Evolutionary conservation across 306 rosid species (phyloP).

Genomic region (Myrica gale): DNA sequence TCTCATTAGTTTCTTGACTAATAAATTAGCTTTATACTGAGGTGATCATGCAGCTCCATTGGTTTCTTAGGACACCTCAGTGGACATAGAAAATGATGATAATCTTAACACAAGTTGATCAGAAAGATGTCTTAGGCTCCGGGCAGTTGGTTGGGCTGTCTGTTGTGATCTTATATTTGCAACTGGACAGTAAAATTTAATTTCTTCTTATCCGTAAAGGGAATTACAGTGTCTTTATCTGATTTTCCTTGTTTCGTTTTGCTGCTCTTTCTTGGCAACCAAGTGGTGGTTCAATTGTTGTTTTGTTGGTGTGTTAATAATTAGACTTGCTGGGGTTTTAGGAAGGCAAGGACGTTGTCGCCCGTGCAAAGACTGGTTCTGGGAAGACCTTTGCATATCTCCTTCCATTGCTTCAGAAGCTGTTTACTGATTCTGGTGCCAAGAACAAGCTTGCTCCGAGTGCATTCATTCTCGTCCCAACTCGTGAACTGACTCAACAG

Average conservation of each 20-base stretch:
- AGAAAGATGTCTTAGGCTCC: neutral
- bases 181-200: neutral
- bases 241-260: neutral
- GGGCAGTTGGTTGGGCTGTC: neutral
- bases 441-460: slow-evolving; percentile 68
- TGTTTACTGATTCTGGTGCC: slow-evolving; percentile 45
- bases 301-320: neutral
- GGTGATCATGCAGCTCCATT: neutral
- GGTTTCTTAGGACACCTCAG: neutral
- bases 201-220: neutral
- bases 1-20: neutral
- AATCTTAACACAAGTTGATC: neutral
- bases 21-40: neutral
- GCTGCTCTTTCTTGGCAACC: slow-evolving; percentile 1
- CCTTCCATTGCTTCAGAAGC: slow-evolving; percentile 86
- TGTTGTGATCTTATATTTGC: neutral
- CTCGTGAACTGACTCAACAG: slow-evolving; percentile 83
- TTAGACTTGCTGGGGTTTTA: slow-evolving; percentile 23
- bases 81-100: neutral
- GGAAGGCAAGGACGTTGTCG: slow-evolving; percentile 96
- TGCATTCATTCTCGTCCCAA: slow-evolving; percentile 75
- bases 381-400: slow-evolving; percentile 93
- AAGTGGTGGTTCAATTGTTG: neutral
- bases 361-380: slow-evolving; percentile 93
- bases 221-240: neutral